These are phyloP conservation scores for Elsinoe perseae DNA, from an alignment of 2,329 filamentous ascomycete genomes.

Conservation along the genomic window DNA sequence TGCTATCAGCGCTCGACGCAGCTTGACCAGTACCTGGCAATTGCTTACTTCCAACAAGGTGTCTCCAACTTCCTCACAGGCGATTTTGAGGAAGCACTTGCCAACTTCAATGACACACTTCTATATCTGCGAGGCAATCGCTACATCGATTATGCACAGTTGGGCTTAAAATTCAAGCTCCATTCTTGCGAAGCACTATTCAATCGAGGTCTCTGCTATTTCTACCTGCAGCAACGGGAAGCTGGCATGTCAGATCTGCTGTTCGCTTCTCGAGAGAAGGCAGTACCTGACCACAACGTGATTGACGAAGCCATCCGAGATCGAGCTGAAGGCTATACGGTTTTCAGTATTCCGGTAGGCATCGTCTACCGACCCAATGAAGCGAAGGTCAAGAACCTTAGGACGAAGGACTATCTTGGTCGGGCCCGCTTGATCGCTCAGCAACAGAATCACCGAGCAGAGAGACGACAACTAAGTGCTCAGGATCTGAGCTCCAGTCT, in stretches of 20 bases:
- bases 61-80: slow-evolving; percentile 96
- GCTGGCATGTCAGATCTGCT: slow-evolving; percentile 83
- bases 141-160: slow-evolving; percentile 94
- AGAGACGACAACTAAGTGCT: slow-evolving; percentile 23
- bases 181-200: slow-evolving; percentile 97
- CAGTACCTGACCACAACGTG: slow-evolving; percentile 91
- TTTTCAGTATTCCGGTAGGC: slow-evolving; percentile 95
- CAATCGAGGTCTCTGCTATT: slow-evolving; percentile 94
- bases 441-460: slow-evolving; percentile 24
- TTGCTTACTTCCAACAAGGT: slow-evolving; percentile 96
- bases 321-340: slow-evolving; percentile 89
- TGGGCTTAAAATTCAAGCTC: slow-evolving; percentile 90
- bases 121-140: slow-evolving; percentile 92
- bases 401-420: slow-evolving; percentile 94
- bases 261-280: slow-evolving; percentile 91
- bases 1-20: slow-evolving; percentile 87
- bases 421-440: slow-evolving; percentile 91
- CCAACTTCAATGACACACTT: slow-evolving; percentile 97
- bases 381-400: slow-evolving; percentile 95
- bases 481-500: slow-evolving; percentile 23
- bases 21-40: slow-evolving; percentile 89
- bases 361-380: slow-evolving; percentile 93
- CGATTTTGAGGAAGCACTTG: slow-evolving; percentile 93
- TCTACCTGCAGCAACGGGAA: slow-evolving; percentile 88
- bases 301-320: slow-evolving; percentile 96